Conservation (phyloP, 805 yeast species). For the Metschnikowia picachoensis region DNA sequence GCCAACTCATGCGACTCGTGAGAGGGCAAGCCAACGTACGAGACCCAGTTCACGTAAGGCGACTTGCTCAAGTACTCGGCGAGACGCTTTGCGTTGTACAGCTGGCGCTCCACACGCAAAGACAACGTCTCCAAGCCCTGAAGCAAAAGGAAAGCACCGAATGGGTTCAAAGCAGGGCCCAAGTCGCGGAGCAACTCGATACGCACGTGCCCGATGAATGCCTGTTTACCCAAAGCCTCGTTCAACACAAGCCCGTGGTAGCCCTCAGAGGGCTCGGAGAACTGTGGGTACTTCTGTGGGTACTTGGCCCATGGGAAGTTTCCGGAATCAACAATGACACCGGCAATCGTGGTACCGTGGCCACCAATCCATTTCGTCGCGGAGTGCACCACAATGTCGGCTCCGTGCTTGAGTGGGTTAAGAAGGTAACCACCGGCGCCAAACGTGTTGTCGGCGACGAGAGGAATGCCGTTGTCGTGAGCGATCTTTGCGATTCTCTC, state of each 20-base stretch:
- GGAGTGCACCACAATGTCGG: conserved; percentile 87
- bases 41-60: conserved; percentile 80
- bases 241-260: conserved; percentile 85
- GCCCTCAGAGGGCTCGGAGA: conserved; percentile 86
- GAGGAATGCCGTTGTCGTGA: conserved; percentile 82
- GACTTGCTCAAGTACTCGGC: conserved; percentile 73
- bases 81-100: conserved; percentile 71
- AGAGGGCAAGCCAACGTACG: conserved; percentile 84
- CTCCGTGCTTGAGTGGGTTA: conserved; percentile 84
- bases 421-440: conserved; percentile 94
- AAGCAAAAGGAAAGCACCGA: conserved; percentile 77
- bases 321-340: conserved; percentile 86
- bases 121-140: conserved; percentile 96
- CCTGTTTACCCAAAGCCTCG: conserved; percentile 77
- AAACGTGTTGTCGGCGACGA: conserved; percentile 93
- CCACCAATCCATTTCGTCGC: conserved; percentile 99
- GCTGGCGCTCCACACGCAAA: conserved; percentile 90
- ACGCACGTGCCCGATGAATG: conserved; percentile 77
- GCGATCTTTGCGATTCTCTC: conserved; percentile 71
- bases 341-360: conserved; percentile 93
- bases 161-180: conserved; percentile 87
- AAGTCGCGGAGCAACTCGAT: conserved; percentile 85
- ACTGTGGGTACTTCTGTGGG: conserved; percentile 88
- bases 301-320: conserved; percentile 87
- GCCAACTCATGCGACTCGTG: conserved; percentile 78